A percentile compares a stretch with the other conserved stretches of the same genome.
Evolutionary conservation across 768 basidiomycete species (phyloP).

Genomic region (Leccinum sublutescens): DNA sequence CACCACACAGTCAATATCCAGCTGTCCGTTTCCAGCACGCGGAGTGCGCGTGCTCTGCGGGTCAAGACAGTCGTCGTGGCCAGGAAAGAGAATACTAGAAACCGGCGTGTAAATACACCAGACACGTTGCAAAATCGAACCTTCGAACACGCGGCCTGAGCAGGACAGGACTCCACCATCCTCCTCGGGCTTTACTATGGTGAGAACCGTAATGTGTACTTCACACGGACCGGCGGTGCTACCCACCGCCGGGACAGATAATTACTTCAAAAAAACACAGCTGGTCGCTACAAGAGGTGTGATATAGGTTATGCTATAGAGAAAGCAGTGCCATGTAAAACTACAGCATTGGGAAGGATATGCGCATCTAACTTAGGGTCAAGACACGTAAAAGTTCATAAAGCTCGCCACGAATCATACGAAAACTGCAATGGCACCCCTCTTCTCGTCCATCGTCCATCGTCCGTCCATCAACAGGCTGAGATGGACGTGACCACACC

Average conservation of each 20-base stretch:
- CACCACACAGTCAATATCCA: conserved; percentile 1
- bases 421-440: conserved; percentile 39
- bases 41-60: conserved; percentile 23
- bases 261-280: neutral
- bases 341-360: conserved; percentile 4
- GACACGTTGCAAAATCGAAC: conserved; percentile 24
- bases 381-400: conserved; percentile 18
- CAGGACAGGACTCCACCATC: neutral
- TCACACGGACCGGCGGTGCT: neutral
- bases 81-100: conserved; percentile 4
- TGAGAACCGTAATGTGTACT: neutral
- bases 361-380: neutral
- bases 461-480: conserved; percentile 57
- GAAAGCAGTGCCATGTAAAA: neutral
- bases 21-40: conserved; percentile 25
- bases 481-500: conserved; percentile 52
- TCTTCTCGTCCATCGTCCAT: conserved; percentile 58
- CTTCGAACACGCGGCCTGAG: conserved; percentile 22
- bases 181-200: conserved; percentile 4
- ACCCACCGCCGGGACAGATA: neutral
- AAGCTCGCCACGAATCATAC: conserved; percentile 29
- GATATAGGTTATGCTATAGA: conserved; percentile 16
- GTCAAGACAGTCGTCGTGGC: conserved; percentile 7
- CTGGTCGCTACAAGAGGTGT: conserved; percentile 16
- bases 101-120: conserved; percentile 10